Evolutionary conservation across 78 protist genomes (phyloP).

Genomic region (Dictyostelium citrinum): DNA sequence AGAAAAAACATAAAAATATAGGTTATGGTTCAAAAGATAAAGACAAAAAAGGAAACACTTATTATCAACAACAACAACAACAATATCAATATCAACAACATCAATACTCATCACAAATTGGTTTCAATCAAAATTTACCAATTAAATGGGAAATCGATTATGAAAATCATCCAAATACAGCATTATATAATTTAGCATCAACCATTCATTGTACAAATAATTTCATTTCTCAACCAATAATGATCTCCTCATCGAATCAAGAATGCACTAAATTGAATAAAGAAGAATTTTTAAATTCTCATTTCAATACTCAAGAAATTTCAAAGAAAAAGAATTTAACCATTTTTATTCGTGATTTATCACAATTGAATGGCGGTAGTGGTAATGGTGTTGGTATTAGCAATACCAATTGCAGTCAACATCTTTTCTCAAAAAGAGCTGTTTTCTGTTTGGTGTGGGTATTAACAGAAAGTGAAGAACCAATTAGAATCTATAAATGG

Average conservation of each 20-base stretch:
- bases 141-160: constrained; percentile 22
- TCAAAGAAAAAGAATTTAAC: constrained; percentile 10
- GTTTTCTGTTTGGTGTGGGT: constrained; percentile 32
- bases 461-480: constrained; percentile 34
- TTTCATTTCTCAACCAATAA: neutral
- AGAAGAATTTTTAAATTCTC: neutral
- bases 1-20: neutral
- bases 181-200: neutral
- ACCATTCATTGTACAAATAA: neutral
- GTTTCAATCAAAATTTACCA: neutral
- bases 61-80: neutral
- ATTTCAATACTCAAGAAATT: neutral
- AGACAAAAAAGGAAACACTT: neutral
- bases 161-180: neutral
- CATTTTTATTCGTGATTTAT: constrained; percentile 33
- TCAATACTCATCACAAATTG: neutral
- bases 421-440: constrained; percentile 28
- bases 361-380: neutral
- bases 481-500: constrained; percentile 22
- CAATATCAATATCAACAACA: neutral
- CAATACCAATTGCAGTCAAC: constrained; percentile 32
- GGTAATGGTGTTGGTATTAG: neutral
- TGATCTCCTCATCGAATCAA: neutral
- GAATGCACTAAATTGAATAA: neutral
- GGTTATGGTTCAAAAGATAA: neutral